These are phyloP conservation scores for Artemisia argyi DNA, from an alignment of 129 eudicot genomes.

Conservation along the genomic window DNA sequence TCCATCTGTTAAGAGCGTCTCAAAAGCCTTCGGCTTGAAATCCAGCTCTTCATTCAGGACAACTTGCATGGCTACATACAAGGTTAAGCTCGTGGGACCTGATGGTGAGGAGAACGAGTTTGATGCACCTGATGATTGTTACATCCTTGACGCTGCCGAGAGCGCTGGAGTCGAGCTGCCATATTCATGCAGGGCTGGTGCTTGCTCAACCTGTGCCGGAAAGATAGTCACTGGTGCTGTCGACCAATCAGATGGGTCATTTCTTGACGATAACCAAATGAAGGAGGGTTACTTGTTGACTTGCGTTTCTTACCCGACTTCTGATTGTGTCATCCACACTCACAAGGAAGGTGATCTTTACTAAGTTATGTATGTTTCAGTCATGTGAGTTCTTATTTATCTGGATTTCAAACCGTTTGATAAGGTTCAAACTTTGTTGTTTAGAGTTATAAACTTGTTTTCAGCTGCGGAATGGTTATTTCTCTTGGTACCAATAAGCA, in stretches of 20 bases:
- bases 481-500: constrained; percentile 27
- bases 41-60: constrained; percentile 39
- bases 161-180: constrained; percentile 84
- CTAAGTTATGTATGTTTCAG: constrained; percentile 30
- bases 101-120: constrained; percentile 77
- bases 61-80: constrained; percentile 69
- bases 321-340: constrained; percentile 88
- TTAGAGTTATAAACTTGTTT: no score
- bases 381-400: constrained; percentile 11
- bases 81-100: constrained; percentile 66
- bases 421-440: background rate
- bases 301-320: constrained; percentile 85
- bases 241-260: constrained; percentile 93
- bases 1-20: constrained; percentile 46
- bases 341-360: constrained; percentile 92
- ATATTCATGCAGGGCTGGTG: constrained; percentile 96
- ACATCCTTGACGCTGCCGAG: constrained; percentile 91
- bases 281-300: constrained; percentile 74
- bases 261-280: constrained; percentile 75
- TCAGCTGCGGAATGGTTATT: constrained; percentile 13
- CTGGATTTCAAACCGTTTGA: constrained; percentile 17
- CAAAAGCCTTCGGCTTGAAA: constrained; percentile 64
- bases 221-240: constrained; percentile 56
- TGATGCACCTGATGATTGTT: constrained; percentile 76
- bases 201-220: constrained; percentile 97